Evolutionary conservation across 139 green algal species (phyloP), one percentile per base, ranked within the genome.

Genomic region (Protoeuglena noctilucae): DNA sequence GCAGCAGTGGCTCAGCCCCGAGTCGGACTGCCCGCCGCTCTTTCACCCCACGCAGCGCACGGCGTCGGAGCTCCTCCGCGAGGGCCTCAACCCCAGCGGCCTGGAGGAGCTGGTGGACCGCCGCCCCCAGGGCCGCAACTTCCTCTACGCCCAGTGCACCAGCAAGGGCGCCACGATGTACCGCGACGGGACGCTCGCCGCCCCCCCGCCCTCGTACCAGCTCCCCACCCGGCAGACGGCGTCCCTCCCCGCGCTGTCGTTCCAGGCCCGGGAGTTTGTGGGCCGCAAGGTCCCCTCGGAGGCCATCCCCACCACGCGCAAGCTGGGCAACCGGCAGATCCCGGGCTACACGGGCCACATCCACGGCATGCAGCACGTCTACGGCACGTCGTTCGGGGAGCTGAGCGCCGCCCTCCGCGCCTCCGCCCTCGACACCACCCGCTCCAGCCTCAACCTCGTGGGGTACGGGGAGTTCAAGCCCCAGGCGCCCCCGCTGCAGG

Each of bases 121-220:
- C 4, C 22, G 56, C 19, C 56, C 56, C 23, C 56, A 62, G 27
- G 56, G 56, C 17, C 46, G 56, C 41, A 26, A 62, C 56, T 62
- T 62, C 26, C 29, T 62, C 17, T 62, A 62, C 56, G 56, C 56
- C 5, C 56, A 62, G 34, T 26, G 17, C 18, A 16, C 22, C 52
- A 23, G 28, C 28, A 25, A 58, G 28, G 34, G 34, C 9, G 12
- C 34, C 9, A 43, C 12, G 34, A 43, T 43, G 34, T 7, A 43
- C 12, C 12, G 9, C 34, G 9, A 19, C 34, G 34, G 34, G 9
- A 43, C 7, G 34, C 9, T 43, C 9, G 7, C 34, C 34, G 12
- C 34, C 9, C 9, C 5, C 12, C 45, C 18, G 45, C 18, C 21
- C 12, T 12, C n/a, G 5, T 25, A 51, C 45, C 5, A 5, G 45